A percentile compares a stretch with the other conserved stretches of the same genome.
These are phyloP conservation scores for Zygnema cylindricum DNA, from an alignment of 139 green algal species.

Conservation along the genomic window DNA sequence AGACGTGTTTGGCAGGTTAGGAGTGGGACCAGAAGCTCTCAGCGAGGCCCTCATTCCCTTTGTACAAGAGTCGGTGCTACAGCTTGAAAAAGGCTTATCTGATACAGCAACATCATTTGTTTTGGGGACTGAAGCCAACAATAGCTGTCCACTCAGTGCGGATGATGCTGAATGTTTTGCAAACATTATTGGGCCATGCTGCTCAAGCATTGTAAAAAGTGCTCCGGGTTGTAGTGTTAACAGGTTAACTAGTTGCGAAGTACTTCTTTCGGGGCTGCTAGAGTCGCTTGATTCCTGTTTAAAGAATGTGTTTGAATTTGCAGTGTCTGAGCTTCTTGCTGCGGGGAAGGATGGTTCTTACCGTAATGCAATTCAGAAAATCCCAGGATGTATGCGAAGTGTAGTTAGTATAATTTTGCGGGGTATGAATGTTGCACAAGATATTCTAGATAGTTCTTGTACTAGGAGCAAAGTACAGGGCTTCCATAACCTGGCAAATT, in stretches of 20 bases:
- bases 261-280: not conserved
- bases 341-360: not conserved
- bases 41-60: not conserved
- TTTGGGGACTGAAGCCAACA: not conserved
- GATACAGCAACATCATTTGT: not conserved
- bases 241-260: not conserved
- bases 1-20: not conserved
- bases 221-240: not conserved
- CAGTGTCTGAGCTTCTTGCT: not conserved
- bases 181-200: not conserved
- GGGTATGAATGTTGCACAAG: not conserved
- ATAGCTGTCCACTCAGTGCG: not conserved
- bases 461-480: not conserved
- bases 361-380: not conserved
- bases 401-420: not conserved
- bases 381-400: not conserved
- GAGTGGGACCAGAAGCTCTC: not conserved
- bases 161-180: not conserved
- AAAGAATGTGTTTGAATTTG: not conserved
- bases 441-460: not conserved
- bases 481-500: not conserved
- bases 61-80: not conserved
- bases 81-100: not conserved
- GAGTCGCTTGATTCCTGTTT: not conserved
- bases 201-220: not conserved